phyloP scores from a whole-genome alignment of 305 asterid species.

The Fraxinus dipetala region DNA sequence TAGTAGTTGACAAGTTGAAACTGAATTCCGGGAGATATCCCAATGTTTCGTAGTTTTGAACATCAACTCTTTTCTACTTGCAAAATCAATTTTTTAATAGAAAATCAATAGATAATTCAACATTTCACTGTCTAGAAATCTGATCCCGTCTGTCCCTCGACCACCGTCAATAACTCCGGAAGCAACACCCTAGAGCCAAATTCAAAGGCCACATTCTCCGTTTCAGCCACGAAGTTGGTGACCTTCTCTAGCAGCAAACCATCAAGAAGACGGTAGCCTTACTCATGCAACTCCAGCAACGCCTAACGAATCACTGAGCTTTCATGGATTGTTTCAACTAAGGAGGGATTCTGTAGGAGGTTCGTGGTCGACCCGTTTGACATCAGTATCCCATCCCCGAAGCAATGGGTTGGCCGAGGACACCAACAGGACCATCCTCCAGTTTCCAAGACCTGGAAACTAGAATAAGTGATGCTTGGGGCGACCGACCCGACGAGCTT shows the following conservation, averaged over 20 bases:
- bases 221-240: neutral
- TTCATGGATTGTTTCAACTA: neutral
- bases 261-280: neutral
- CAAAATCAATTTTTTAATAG: neutral
- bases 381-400: neutral
- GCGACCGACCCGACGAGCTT: neutral
- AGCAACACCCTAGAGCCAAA: neutral
- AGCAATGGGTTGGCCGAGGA: neutral
- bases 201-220: neutral
- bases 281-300: neutral
- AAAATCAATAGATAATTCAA: neutral
- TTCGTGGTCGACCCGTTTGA: neutral
- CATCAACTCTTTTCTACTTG: neutral
- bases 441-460: neutral
- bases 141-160: neutral
- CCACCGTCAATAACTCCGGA: neutral
- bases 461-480: neutral
- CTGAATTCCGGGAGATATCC: neutral
- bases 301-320: neutral
- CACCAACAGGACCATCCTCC: neutral
- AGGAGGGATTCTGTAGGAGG: neutral
- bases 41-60: neutral
- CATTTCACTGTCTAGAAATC: neutral
- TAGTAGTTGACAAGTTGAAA: neutral
- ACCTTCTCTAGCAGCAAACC: neutral